Evolutionary conservation across 768 basidiomycete genomes (phyloP), one percentile per base, ranked within the genome.

Genomic region (Pleurotus salmoneostramineus): DNA sequence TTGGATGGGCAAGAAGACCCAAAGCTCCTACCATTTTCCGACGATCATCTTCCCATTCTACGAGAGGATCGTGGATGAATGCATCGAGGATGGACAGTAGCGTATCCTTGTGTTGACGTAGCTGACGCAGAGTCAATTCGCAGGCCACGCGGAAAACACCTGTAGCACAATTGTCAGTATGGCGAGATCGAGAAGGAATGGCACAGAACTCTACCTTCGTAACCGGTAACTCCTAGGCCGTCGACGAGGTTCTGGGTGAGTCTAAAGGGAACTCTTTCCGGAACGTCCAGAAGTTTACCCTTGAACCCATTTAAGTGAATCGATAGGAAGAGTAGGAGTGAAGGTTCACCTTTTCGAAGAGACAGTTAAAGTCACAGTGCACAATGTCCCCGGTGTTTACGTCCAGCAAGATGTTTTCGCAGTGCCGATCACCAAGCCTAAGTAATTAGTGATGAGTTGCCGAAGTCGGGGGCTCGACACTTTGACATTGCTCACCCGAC

Each of bases 291-390:
- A 3, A 79, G 79, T 73, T 89, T 93, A 1, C 94, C 96, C 77
- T 50, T 31, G 81, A 84, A 27, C 21, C 3, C 56, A 17, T 17
- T n/a, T 21, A 48, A 45, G 40, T 10, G 49, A 50, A 7, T 15
- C 56, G 6, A 15, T 8, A 21, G n/a, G n/a, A 8, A 48, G 14
- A 35, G 49, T 6, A 46, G 15, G 58, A 73, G 42, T 56, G 44
- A 6, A 17, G 15, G 21, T 1, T 17, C 44, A 91, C 94, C 83
- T 93, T 96, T 63, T 98, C 97, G 63, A 99, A 99, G 12, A 98
- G 78, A 74, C 95, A 97, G 68, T 98, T 98, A 65, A 99, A 95
- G 70, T 98, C 97, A 57, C 98, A 95, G 63, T 99, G 97, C 1
- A 98, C 88, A 6, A 91, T 83, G 65, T 96, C 95, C 1, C 97